Evolutionary conservation across 2,329 filamentous ascomycete genomes (phyloP).

Genomic region (Didymella segeticola): DNA sequence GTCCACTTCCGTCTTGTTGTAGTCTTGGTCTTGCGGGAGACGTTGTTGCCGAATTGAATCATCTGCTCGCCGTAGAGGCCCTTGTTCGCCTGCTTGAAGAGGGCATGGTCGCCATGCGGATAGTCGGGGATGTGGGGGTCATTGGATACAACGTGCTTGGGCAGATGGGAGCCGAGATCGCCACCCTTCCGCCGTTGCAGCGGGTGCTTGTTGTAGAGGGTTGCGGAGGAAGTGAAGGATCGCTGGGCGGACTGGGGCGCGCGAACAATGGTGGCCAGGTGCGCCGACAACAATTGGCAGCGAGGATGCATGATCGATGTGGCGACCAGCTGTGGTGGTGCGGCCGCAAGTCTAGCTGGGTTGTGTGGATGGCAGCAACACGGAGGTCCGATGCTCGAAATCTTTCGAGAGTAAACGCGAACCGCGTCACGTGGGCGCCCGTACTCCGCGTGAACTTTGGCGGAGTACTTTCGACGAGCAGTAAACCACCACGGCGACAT

Average conservation of each 20-base stretch:
- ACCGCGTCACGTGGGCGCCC: conserved; percentile 3
- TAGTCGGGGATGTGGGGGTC: conserved; percentile 59
- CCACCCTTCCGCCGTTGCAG: conserved; percentile 39
- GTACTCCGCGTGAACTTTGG: not conserved
- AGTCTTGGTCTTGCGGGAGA: conserved; percentile 70
- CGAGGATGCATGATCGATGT: conserved; percentile 36
- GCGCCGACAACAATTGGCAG: conserved; percentile 39
- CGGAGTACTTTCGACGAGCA: not conserved
- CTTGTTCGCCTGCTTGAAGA: conserved; percentile 82
- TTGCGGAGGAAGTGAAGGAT: conserved; percentile 35
- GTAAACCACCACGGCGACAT: not conserved
- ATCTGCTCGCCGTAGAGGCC: conserved; percentile 74
- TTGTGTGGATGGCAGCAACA: conserved; percentile 18
- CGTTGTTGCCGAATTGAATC: conserved; percentile 81
- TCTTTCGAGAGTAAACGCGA: conserved; percentile 24
- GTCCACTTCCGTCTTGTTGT: conserved; percentile 78
- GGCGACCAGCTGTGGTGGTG: conserved; percentile 22
- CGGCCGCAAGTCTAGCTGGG: conserved; percentile 23
- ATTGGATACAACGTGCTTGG: conserved; percentile 42
- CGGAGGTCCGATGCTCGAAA: conserved; percentile 32
- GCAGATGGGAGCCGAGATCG: conserved; percentile 46
- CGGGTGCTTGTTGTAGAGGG: conserved; percentile 34
- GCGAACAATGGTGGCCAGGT: conserved; percentile 23
- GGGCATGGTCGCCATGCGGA: conserved; percentile 71
- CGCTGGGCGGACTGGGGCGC: conserved; percentile 27